Conservation (phyloP, 192 early-diverging fungal genomes). For the Coemansia sp. region DNA sequence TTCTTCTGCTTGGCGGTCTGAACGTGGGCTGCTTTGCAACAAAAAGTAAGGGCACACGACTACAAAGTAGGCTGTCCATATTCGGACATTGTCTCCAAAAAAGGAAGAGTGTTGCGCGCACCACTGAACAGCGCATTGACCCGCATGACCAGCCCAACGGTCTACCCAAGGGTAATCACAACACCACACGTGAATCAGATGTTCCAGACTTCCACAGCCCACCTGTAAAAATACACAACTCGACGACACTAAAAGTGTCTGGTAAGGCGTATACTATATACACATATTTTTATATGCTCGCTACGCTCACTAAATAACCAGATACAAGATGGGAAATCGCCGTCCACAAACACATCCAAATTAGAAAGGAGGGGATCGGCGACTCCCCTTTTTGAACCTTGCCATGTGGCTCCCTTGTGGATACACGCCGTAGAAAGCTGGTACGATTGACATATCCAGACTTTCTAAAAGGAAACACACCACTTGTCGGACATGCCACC, state of each 20-base stretch:
- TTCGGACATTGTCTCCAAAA: neutral
- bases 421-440: neutral
- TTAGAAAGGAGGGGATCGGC: neutral
- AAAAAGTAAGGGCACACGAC: neutral
- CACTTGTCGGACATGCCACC: neutral
- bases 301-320: too few species aligned
- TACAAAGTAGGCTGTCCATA: neutral
- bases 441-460: neutral
- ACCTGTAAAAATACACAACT: too few species aligned
- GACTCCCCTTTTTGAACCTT: neutral
- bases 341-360: conserved; percentile 1
- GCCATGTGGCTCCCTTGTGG: neutral
- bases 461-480: neutral
- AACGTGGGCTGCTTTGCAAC: neutral
- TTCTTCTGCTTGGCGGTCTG: neutral
- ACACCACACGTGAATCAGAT: too few species aligned
- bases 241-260: too few species aligned
- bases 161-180: too few species aligned
- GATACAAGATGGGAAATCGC: neutral
- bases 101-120: neutral
- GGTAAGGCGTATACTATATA: too few species aligned
- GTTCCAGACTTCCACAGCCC: too few species aligned
- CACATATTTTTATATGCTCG: too few species aligned
- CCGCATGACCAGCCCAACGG: too few species aligned
- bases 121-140: too few species aligned